These are phyloP conservation scores for Picea sitchensis DNA, from an alignment of 75 land plant genomes.

Conservation along the genomic window DNA sequence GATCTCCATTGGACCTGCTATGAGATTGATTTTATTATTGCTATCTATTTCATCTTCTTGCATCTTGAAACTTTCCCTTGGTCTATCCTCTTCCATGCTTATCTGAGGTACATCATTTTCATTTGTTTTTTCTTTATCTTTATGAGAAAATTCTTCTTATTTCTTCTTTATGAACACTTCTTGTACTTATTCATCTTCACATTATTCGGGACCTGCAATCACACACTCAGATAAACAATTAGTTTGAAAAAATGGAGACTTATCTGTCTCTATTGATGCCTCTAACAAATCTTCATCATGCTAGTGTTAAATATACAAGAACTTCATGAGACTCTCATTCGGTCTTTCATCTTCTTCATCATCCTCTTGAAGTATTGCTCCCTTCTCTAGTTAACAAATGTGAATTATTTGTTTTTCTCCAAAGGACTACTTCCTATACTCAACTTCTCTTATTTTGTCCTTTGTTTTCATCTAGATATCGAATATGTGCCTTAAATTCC, in stretches of 20 bases:
- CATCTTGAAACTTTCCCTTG: not conserved
- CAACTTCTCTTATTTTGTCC: too few species aligned
- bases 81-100: not conserved
- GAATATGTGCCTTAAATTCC: too few species aligned
- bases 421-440: too few species aligned
- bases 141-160: not conserved
- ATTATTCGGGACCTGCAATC: not conserved
- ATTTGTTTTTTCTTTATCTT: not conserved
- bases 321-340: too few species aligned
- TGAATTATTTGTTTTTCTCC: too few species aligned
- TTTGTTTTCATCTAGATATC: too few species aligned
- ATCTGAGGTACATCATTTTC: not conserved
- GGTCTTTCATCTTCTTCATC: too few species aligned
- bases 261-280: not conserved
- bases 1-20: not conserved
- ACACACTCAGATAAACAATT: not conserved
- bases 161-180: not conserved
- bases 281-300: too few species aligned
- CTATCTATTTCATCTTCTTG: not conserved
- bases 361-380: too few species aligned
- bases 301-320: too few species aligned
- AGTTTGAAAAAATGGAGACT: not conserved
- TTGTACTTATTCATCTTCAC: not conserved
- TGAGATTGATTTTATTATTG: not conserved
- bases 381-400: too few species aligned